phyloP scores from a whole-genome alignment of 495 filamentous ascomycete genomes.

The Aspergillus egyptiacus region DNA sequence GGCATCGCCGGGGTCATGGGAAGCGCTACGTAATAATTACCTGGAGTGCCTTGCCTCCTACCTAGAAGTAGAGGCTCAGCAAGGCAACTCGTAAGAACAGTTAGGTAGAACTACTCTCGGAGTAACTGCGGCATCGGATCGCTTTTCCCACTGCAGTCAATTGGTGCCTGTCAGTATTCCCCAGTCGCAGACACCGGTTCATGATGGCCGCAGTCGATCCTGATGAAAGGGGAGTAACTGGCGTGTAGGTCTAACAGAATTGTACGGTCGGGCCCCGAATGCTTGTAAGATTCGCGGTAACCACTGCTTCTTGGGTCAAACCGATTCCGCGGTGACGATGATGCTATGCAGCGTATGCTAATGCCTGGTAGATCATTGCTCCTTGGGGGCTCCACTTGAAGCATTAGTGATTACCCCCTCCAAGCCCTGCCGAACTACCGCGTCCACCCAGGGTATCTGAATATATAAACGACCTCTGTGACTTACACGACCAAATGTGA shows the following conservation, averaged over 20 bases:
- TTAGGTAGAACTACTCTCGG: too few species aligned
- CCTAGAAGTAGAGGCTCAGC: too few species aligned
- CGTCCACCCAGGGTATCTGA: not conserved
- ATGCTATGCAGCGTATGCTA: too few species aligned
- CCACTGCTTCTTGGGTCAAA: too few species aligned
- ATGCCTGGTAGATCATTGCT: too few species aligned
- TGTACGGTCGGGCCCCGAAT: too few species aligned
- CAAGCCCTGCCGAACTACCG: not conserved
- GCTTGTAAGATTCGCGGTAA: too few species aligned
- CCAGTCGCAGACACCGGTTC: not conserved
- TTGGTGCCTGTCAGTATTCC: not conserved
- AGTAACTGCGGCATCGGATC: not conserved
- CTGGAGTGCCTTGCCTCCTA: too few species aligned
- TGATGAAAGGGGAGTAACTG: too few species aligned
- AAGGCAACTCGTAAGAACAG: too few species aligned
- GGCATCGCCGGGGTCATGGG: too few species aligned
- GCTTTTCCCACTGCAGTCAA: not conserved
- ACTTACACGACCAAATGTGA: constrained; percentile 5
- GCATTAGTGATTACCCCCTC: constrained; percentile 2
- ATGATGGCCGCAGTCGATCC: not conserved
- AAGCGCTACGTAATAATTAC: constrained; percentile 1
- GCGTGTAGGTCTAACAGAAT: too few species aligned
- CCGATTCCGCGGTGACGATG: constrained; percentile 3
- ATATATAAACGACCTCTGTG: constrained; percentile 5
- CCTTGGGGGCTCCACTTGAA: constrained; percentile 3